Percentiles rank a stretch among this genome's conserved stretches.
phyloP scores from a whole-genome alignment of 140 eudicot species.

The Senecio squalidus region DNA sequence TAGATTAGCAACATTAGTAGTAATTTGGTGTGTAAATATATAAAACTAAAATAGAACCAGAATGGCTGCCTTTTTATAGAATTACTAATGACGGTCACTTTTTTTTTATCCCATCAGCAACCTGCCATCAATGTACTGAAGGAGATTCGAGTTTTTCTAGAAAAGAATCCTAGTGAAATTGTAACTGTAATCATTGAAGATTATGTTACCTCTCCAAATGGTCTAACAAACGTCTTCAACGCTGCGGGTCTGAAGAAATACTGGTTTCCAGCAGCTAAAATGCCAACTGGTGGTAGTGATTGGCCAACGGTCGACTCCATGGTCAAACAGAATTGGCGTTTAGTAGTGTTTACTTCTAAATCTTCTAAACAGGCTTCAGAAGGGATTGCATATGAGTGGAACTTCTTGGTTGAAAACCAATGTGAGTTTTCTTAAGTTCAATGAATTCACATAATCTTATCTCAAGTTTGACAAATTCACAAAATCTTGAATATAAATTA shows the following conservation, averaged over 20 bases:
- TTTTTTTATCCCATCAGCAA: constrained; percentile 42
- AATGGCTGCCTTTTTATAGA: neutral
- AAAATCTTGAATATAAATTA: too few species aligned
- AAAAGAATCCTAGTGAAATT: constrained; percentile 72
- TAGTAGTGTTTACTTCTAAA: constrained; percentile 89
- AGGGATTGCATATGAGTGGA: constrained; percentile 96
- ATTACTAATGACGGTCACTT: neutral
- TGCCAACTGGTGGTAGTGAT: constrained; percentile 82
- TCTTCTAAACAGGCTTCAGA: constrained; percentile 66
- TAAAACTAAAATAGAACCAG: too few species aligned
- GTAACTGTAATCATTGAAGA: constrained; percentile 87
- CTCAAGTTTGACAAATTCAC: too few species aligned
- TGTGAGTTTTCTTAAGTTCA: constrained; percentile 46
- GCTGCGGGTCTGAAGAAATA: constrained; percentile 74
- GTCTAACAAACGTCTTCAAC: constrained; percentile 71
- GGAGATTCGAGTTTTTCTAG: constrained; percentile 64
- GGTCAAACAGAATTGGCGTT: constrained; percentile 64
- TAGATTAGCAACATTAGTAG: too few species aligned
- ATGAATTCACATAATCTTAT: too few species aligned
- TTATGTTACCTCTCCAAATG: constrained; percentile 87
- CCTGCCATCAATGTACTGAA: constrained; percentile 74
- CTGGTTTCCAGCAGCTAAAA: constrained; percentile 88
- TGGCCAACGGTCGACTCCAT: constrained; percentile 97
- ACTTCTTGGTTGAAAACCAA: constrained; percentile 78
- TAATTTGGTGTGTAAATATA: too few species aligned